Evolutionary conservation across 148 eudicot genomes (phyloP).

Genomic region (Rhododendron vialii): DNA sequence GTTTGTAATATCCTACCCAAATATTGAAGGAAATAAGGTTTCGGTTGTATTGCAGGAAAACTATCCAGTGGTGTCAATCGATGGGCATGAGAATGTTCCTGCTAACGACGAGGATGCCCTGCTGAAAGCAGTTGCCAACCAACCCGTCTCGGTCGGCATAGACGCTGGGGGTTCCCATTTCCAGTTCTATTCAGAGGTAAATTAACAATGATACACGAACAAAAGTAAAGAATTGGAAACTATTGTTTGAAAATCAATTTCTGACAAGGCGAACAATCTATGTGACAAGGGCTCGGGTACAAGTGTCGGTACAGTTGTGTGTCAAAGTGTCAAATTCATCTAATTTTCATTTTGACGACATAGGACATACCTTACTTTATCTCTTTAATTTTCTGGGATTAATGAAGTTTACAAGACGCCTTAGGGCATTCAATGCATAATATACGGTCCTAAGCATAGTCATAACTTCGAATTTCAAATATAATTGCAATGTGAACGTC

Average conservation of each 20-base stretch:
- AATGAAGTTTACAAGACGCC: background rate
- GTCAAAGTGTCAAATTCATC: background rate
- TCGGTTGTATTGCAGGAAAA: constrained; percentile 33
- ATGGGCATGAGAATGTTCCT: constrained; percentile 82
- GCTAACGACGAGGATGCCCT: constrained; percentile 63
- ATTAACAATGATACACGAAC: background rate
- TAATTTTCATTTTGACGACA: background rate
- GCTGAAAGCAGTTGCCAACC: constrained; percentile 74
- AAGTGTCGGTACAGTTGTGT: background rate
- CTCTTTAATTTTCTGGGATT: background rate
- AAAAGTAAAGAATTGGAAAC: background rate
- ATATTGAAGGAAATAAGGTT: background rate
- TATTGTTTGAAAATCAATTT: background rate
- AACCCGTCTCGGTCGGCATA: constrained; percentile 77
- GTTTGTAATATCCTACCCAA: background rate
- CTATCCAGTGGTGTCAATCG: constrained; percentile 59
- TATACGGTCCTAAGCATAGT: background rate
- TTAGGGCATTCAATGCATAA: background rate
- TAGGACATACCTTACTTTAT: background rate
- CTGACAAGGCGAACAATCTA: background rate
- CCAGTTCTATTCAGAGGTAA: constrained; percentile 83
- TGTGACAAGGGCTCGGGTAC: background rate
- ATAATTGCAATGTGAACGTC: background rate
- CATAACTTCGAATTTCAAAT: background rate
- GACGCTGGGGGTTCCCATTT: constrained; percentile 72